Conservation (phyloP, 495 filamentous ascomycete genomes). For the Parmelia sp. region DNA sequence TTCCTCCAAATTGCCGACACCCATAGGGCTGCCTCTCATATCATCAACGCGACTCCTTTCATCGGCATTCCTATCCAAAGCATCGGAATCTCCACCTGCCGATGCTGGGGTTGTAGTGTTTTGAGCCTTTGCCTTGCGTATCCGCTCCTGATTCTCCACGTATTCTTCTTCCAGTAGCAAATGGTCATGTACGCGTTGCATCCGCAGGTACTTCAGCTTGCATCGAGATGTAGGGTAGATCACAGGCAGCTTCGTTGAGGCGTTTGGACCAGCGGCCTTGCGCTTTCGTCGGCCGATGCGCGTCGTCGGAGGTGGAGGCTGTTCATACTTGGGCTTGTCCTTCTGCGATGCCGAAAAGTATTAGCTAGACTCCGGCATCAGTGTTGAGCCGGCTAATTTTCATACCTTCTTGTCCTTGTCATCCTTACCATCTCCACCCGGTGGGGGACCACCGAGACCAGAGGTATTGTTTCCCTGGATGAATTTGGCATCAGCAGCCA, state of each 20-base stretch:
- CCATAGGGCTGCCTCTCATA: slow-evolving; percentile 98
- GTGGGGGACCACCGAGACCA: slow-evolving; percentile 63
- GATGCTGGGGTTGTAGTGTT: slow-evolving; percentile 53
- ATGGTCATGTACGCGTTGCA: slow-evolving; percentile 98
- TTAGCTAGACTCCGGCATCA: slow-evolving; percentile 13
- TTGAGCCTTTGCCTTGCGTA: slow-evolving; percentile 86
- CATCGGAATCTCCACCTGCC: slow-evolving; percentile 52
- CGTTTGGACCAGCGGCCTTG: slow-evolving; percentile 83
- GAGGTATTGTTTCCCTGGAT: slow-evolving; percentile 79
- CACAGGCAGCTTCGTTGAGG: slow-evolving; percentile 86
- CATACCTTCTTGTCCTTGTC: slow-evolving; percentile 93
- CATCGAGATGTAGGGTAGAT: slow-evolving; percentile 94
- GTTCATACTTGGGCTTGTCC: slow-evolving; percentile 99
- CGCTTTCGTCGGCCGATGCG: slow-evolving; percentile 98
- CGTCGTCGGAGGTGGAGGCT: slow-evolving; percentile 91
- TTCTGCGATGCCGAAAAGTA: slow-evolving; percentile 55
- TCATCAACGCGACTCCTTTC: slow-evolving; percentile 95
- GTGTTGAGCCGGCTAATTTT: slow-evolving; percentile 12
- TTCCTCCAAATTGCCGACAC: slow-evolving; percentile 94
- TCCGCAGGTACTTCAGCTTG: slow-evolving; percentile 91
- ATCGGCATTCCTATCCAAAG: slow-evolving; percentile 79
- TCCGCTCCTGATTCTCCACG: slow-evolving; percentile 94
- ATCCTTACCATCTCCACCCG: slow-evolving; percentile 69
- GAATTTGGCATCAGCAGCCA: not conserved
- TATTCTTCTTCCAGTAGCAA: slow-evolving; percentile 96